Base-by-base conservation (phyloP, 805 yeast genomes). In the Yarrowia divulgata region DNA sequence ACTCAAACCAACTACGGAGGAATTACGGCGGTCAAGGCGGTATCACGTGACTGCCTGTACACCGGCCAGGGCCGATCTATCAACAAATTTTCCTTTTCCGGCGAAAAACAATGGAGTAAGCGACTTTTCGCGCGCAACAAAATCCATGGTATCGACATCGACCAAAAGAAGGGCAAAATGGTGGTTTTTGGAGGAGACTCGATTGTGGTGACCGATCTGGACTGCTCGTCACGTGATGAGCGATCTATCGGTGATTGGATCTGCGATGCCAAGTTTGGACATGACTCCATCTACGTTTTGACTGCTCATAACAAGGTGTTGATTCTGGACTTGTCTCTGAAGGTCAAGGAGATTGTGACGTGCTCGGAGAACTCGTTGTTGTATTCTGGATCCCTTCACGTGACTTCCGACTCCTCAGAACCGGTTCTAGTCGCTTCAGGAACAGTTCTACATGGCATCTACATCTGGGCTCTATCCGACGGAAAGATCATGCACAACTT, bases 391-490 rank as follows among this genome's bases (percentile, higher is more conserved):
- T 83, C 91, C 1, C 85, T 94, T 46, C 82, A 84, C 0, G 72
- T 85, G 18, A 70, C 77, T 2, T 1, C 8, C 0, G n/a, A 23
- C 2, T 18, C 14, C 54, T 76, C 77, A 13, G 81, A 67, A 9
- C 60, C 63, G 79, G 84, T 88, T 0, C 76, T 84, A 5, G 82
- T 92, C 14, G 92, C 92, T 35, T 93, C 97, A 0, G 99, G 99
- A 32, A 94, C 99, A 0, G 98, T 94, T 2, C 88, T 93, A 88
- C 88, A 89, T 60, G 97, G 98, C 14, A 88, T 91, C 1, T 80
- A 90, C 3, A 80, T 93, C 1, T 94, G 98, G 98, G 76, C 77
- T 46, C 73, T 79, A 3, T 2, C 13, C 6, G 78, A 79, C 42
- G 75, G 80, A 7, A 54, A 80, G 39, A 79, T 89, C 9, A 32